These are phyloP conservation scores for Boletus pseudopeckii DNA, from an alignment of 768 basidiomycete genomes.

Conservation along the genomic window DNA sequence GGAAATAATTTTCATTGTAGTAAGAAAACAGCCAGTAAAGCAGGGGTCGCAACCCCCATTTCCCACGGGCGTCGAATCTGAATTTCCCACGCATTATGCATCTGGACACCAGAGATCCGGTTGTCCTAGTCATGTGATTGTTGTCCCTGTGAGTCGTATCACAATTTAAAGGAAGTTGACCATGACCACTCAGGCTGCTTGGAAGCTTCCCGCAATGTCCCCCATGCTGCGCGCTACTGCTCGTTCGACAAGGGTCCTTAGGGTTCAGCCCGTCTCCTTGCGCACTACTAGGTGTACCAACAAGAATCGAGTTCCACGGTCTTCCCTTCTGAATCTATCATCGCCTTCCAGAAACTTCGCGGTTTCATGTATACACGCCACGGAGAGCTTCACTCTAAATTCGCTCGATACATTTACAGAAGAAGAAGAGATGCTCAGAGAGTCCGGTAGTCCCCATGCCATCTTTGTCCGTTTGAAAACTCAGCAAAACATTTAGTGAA, in stretches of 20 bases:
- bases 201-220: neutral
- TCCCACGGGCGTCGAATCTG: too few relatives aligned
- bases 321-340: neutral
- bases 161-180: too few relatives aligned
- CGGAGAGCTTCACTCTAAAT: slow-evolving; percentile 36
- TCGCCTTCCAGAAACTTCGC: slow-evolving; percentile 22
- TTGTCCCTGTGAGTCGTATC: too few relatives aligned
- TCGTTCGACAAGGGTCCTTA: slow-evolving; percentile 14
- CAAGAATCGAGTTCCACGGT: neutral
- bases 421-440: slow-evolving; percentile 91
- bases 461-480: neutral
- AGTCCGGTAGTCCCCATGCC: slow-evolving; percentile 59
- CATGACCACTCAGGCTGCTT: too few relatives aligned
- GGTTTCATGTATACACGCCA: slow-evolving; percentile 22
- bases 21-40: too few relatives aligned
- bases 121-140: too few relatives aligned
- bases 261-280: neutral
- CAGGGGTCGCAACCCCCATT: too few relatives aligned
- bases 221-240: slow-evolving; percentile 26
- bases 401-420: slow-evolving; percentile 87
- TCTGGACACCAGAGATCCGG: too few relatives aligned
- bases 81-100: too few relatives aligned
- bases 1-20: too few relatives aligned
- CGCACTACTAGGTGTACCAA: slow-evolving; percentile 18
- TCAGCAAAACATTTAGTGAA: slow-evolving; percentile 51